Evolutionary conservation across 345 rosid genomes (phyloP), one percentile per base, ranked within the genome.

Genomic region (Gossypium rotundifolium): DNA sequence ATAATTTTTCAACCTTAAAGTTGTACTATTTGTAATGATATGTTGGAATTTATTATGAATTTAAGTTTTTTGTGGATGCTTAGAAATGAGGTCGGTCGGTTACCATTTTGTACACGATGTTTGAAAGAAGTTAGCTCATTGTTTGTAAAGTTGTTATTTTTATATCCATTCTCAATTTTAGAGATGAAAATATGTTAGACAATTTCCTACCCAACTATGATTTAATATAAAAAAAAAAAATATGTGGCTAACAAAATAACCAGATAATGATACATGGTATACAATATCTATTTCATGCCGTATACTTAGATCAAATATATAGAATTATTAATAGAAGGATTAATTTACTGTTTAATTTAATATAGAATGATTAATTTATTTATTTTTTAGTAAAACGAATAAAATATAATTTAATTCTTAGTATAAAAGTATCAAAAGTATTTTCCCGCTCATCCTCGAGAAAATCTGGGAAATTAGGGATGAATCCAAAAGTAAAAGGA

Each of bases 1-100:
- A 71, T 62, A 8, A 51, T 17, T 74, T 38, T 73, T 62, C 68
- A 52, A 61, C 54, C 64, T 62, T 29, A 16, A 71, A 76, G n/a
- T 13, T 76, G 73, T 72, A 74, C 66, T 61, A 42, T 71, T 38
- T 81, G 78, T 79, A 73, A 74, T 67, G 65, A 74, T 53, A 54
- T 65, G 68, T 77, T 71, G 51, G 3, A 46, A 27, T 38, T 78
- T 72, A 61, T 20, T 38, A 33, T 61, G 54, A 74, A 76, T 54
- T 71, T 33, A 66, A 72, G 76, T 66, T 55, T 76, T 74, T 33
- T 33, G 77, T 65, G 38, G 49, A 62, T 68, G 11, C 52, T 48
- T 71, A 57, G 75, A 80, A 69, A 71, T 66, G 61, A 13, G 72
- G 58, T 18, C 5, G 40, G 40, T 5, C 40, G 51, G 54, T 51